A percentile compares a stretch with the other conserved stretches of the same genome.
These are phyloP conservation scores for Backusella psychrophila DNA, from an alignment of 192 early-diverging fungal species.

Conservation along the genomic window DNA sequence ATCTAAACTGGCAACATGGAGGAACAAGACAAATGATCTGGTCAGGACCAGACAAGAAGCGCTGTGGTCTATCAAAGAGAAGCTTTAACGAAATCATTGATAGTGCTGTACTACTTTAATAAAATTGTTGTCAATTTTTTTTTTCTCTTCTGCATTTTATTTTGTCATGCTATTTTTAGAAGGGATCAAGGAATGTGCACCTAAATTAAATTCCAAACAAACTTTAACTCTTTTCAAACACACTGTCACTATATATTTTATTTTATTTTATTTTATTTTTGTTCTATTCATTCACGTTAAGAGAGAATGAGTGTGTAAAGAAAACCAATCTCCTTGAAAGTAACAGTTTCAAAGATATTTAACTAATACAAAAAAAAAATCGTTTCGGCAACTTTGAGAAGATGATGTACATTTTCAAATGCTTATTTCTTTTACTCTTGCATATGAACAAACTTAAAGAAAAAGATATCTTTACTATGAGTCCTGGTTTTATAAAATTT, in stretches of 20 bases:
- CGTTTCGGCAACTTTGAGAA: not conserved
- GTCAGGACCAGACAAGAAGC: not conserved
- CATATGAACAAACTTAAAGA: too few species aligned
- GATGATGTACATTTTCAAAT: not conserved
- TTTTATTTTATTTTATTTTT: too few species aligned
- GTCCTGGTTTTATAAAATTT: not conserved
- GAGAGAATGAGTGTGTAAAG: too few species aligned
- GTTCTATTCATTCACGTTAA: too few species aligned
- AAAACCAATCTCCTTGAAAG: not conserved
- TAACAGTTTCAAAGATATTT: not conserved
- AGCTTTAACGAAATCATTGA: not conserved
- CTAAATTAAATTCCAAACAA: constrained; percentile 4
- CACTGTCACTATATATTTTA: not conserved
- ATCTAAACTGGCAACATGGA: not conserved
- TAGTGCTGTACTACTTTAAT: not conserved
- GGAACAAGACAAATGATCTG: not conserved
- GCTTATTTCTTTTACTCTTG: too few species aligned
- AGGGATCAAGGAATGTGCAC: not conserved
- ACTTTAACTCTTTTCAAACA: not conserved
- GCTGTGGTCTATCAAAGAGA: not conserved
- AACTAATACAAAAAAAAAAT: not conserved
- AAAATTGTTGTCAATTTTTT: not conserved
- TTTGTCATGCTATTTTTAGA: not conserved
- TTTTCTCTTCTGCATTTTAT: not conserved
- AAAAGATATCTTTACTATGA: not conserved